Evolutionary conservation across 2,329 filamentous ascomycete species (phyloP).

Genomic region (Phaeophleospora eucalypticola): DNA sequence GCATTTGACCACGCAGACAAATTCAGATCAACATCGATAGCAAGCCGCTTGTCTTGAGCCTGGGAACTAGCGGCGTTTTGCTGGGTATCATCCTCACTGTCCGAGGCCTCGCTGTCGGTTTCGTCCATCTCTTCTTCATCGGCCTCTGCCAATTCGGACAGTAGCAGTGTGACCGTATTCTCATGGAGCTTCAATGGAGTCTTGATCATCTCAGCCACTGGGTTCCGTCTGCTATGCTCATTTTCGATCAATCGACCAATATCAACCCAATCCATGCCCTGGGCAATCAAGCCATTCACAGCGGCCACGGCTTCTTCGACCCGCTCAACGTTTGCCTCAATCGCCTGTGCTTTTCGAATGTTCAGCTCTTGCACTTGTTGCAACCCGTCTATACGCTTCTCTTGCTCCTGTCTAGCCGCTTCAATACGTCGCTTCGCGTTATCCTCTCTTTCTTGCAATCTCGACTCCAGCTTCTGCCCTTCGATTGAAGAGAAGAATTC

Average conservation of each 20-base stretch:
- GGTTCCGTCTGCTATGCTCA: slow-evolving; percentile 75
- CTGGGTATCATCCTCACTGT: slow-evolving; percentile 57
- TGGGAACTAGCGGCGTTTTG: slow-evolving; percentile 26
- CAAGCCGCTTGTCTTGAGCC: slow-evolving; percentile 47
- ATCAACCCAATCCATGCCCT: slow-evolving; percentile 97
- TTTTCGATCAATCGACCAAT: slow-evolving; percentile 83
- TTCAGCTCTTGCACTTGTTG: slow-evolving; percentile 79
- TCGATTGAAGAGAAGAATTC: slow-evolving; percentile 97
- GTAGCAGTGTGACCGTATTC: slow-evolving; percentile 75
- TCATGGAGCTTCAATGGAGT: slow-evolving; percentile 86
- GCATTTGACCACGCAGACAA: slow-evolving; percentile 86
- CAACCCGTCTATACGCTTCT: slow-evolving; percentile 76
- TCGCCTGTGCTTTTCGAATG: slow-evolving; percentile 80
- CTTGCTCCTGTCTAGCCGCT: slow-evolving; percentile 76
- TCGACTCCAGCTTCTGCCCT: slow-evolving; percentile 83
- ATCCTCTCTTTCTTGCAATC: slow-evolving; percentile 75
- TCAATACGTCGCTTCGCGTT: slow-evolving; percentile 80
- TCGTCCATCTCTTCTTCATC: slow-evolving; percentile 58
- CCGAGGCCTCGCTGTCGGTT: slow-evolving; percentile 61
- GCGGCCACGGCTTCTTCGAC: slow-evolving; percentile 92
- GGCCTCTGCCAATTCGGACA: slow-evolving; percentile 66
- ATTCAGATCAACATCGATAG: slow-evolving; percentile 79
- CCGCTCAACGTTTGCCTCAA: slow-evolving; percentile 83
- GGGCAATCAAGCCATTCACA: slow-evolving; percentile 82
- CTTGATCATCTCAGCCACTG: slow-evolving; percentile 81